Percentiles rank a stretch among this genome's conserved stretches.
Conservation (phyloP, 345 rosid species). For the Stellera chamaejasme region DNA sequence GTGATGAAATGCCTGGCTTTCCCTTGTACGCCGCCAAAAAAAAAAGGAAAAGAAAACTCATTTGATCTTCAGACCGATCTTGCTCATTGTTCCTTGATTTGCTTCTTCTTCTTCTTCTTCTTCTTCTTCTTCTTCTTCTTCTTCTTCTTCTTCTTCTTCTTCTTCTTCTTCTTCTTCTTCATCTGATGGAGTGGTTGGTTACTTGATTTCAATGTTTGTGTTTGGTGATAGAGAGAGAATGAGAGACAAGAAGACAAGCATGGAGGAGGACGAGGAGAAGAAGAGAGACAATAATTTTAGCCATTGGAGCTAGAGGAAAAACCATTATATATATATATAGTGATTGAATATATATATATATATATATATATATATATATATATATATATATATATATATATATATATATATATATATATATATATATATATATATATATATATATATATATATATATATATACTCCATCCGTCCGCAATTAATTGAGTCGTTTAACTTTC, state of each 20-base stretch:
- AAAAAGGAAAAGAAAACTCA: too few species aligned
- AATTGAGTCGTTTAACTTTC: too few species aligned
- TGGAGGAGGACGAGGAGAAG: background rate
- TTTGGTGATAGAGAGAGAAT: background rate
- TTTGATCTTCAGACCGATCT: too few species aligned
- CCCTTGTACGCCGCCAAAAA: constrained; percentile 46
- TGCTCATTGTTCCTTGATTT: background rate
- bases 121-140: constrained; percentile 9
- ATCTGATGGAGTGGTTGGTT: background rate
- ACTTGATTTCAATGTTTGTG: background rate
- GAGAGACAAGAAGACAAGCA: background rate
- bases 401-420: too few species aligned
- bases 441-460: too few species aligned
- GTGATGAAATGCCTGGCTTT: constrained; percentile 45
- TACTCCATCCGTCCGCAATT: too few species aligned
- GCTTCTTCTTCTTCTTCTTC: constrained; percentile 19
- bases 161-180: constrained; percentile 16
- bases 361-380: too few species aligned
- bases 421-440: too few species aligned
- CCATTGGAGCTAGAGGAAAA: background rate
- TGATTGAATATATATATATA: too few species aligned
- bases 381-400: too few species aligned
- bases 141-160: constrained; percentile 8
- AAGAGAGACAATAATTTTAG: background rate
- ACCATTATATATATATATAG: too few species aligned